Evolutionary conservation across 176 grass and related monocot species (phyloP).

Genomic region (Calamus simplicifolius): DNA sequence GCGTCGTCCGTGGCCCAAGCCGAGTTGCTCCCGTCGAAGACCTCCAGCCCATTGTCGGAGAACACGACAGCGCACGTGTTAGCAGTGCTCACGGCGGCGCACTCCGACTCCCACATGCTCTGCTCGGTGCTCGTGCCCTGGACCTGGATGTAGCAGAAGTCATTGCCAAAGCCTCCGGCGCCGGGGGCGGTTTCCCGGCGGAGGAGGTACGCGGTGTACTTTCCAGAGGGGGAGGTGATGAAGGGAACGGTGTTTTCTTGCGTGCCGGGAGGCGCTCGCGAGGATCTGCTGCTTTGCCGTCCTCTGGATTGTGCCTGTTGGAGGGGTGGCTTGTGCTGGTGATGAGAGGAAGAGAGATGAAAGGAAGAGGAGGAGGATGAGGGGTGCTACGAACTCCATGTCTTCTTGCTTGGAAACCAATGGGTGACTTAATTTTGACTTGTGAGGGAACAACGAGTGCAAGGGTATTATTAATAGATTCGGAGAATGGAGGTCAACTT

Average conservation of each 20-base stretch:
- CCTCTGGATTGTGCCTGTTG: conserved; percentile 43
- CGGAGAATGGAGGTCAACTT: too few relatives aligned
- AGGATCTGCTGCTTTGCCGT: conserved; percentile 79
- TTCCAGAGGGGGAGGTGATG: conserved; percentile 59
- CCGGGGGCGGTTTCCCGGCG: conserved; percentile 39
- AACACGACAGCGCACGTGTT: conserved; percentile 75
- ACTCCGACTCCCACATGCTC: conserved; percentile 86
- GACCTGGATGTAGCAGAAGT: conserved; percentile 87
- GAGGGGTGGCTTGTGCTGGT: background rate
- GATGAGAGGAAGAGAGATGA: conserved; percentile 5
- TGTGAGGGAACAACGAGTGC: background rate
- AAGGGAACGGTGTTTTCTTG: conserved; percentile 38
- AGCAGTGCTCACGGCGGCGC: conserved; percentile 54
- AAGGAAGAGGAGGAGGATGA: conserved; percentile 20
- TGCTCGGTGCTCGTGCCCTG: conserved; percentile 14
- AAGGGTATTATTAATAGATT: too few relatives aligned
- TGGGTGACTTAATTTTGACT: background rate
- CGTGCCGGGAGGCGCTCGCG: conserved; percentile 28
- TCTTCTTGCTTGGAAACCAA: background rate
- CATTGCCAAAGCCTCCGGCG: conserved; percentile 65
- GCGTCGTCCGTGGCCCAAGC: conserved; percentile 53
- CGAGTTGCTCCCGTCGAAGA: conserved; percentile 70
- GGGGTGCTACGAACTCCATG: conserved; percentile 16
- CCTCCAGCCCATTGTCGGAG: conserved; percentile 62
- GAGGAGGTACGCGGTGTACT: conserved; percentile 54